Conservation (phyloP, 305 asterid genomes). For the Nicotiana rustica region DNA sequence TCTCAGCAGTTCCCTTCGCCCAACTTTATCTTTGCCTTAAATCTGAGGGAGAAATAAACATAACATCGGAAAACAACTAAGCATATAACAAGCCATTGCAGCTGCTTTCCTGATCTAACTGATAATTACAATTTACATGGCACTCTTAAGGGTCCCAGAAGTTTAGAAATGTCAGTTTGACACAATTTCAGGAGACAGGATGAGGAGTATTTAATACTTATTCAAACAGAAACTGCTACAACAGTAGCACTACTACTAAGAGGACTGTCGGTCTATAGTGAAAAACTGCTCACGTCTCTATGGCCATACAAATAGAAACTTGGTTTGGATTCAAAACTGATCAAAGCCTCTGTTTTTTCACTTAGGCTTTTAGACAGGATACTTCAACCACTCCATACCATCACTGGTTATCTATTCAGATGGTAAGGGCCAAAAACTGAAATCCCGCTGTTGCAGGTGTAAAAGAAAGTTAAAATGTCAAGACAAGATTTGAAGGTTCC, state of each 20-base stretch:
- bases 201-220: not conserved
- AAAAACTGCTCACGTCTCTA: not conserved
- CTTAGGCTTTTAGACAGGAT: conserved; percentile 4
- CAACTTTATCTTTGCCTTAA: not conserved
- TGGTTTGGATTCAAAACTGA: not conserved
- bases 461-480: not conserved
- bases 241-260: not conserved
- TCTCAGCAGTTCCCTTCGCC: not conserved
- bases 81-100: not conserved
- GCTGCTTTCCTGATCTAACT: not conserved
- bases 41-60: not conserved
- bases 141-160: not conserved
- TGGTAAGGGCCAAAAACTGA: not conserved
- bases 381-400: not conserved
- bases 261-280: not conserved
- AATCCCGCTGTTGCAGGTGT: not conserved
- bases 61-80: not conserved
- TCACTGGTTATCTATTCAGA: not conserved
- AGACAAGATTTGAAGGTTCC: not conserved
- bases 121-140: not conserved
- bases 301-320: not conserved
- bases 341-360: conserved; percentile 1
- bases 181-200: conserved; percentile 24
- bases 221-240: conserved; percentile 1
- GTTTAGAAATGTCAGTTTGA: conserved; percentile 9